Evolutionary conservation across 352 stramenopile genomes (phyloP), one percentile per base, ranked within the genome.

Genomic region (Phytophthora tubulina): DNA sequence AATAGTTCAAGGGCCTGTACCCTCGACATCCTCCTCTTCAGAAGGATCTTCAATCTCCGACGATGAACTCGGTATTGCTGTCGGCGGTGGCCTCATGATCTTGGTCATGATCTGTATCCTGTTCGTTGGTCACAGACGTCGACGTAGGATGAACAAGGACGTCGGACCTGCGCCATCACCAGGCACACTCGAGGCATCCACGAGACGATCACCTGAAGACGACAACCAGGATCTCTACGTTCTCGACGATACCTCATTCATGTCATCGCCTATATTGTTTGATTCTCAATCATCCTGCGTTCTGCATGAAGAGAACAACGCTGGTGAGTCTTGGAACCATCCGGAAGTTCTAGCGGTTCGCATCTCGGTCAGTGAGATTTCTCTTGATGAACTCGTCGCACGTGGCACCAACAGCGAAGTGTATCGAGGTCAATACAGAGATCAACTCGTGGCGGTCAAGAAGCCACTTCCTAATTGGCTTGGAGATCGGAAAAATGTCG

Each of bases 331-430:
- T 6, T 81, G 74, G 74, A 66, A 73, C 36, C 70, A 78, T 38
- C 76, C 64, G 2, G 51, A 63, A 7, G 60, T 83, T 14, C 6
- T 60, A 49, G 63, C 61, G 8, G 70, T 61, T 31, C 72, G 76
- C 14, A 13, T 81, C 4, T 67, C 65, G 0, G 46, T 79, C 5
- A 65, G 60, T 59, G 57, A 76, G 7, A 55, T 83, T 48, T 60
- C 50, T 32, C 64, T 83, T 2, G 61, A 74, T 30, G 59, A 72
- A 39, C 70, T 78, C 27, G 48, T 83, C 13, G 65, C 66, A 1
- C 68, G 70, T n/a, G 81, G 82, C 9, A 72, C 70, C 13, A 86
- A 79, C 32, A 85, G 84, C 31, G 86, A 93, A 61, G 84, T 93
- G 17, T 93, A 84, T 73, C 78, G 76, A 3, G 86, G 73, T 1